Base-by-base conservation (phyloP, 2,329 filamentous ascomycete genomes). In the Emmonsia crescens region DNA sequence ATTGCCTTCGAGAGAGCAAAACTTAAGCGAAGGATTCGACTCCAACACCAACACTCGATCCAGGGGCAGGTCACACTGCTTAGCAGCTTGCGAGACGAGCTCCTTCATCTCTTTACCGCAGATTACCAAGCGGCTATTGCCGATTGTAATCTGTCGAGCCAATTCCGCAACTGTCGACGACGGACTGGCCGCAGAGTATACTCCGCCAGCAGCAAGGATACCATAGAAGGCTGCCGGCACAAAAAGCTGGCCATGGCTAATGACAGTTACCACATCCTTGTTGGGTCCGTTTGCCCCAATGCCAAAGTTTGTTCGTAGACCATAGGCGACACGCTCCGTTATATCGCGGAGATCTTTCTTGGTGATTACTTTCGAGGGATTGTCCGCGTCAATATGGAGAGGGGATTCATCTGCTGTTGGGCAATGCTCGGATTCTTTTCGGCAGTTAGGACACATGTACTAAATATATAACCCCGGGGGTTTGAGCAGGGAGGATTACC, bases 41-140 rank as follows among this genome's bases (percentile, higher is more conserved):
- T 57, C 56, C 27, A 57, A 46, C 24, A 57, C 40, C 40, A 57
- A 33, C n/a, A 57, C 56, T n/a, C 56, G 56, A 4, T 57, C 38
- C 9, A 46, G 16, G 27, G 56, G 56, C 29, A 57, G 40, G 33
- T 46, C 33, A 31, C 56, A 57, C 56, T 57, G 56, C 38, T 57
- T 57, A n/a, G 56, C 56, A 19, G 56, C 56, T 27, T 57, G 40
- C 1, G 40, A 44, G 10, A 21, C 42, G 29, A 57, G 24, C 16
- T 57, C 56, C 16, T 57, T 57, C 56, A 57, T 57, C 24, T 57
- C 56, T 40, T 57, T 46, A 10, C 56, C 56, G n/a, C 56, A 57
- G 6, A 57, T 57, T 31, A 57, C 27, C 40, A 57, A 46, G 27
- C 40, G 56, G 40, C 56, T 57, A 31, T 57, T 57, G 38, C 40